Evolutionary conservation across 2,329 filamentous ascomycete species (phyloP), one percentile per base, ranked within the genome.

Genomic region (Aspergillus pseudotamarii): DNA sequence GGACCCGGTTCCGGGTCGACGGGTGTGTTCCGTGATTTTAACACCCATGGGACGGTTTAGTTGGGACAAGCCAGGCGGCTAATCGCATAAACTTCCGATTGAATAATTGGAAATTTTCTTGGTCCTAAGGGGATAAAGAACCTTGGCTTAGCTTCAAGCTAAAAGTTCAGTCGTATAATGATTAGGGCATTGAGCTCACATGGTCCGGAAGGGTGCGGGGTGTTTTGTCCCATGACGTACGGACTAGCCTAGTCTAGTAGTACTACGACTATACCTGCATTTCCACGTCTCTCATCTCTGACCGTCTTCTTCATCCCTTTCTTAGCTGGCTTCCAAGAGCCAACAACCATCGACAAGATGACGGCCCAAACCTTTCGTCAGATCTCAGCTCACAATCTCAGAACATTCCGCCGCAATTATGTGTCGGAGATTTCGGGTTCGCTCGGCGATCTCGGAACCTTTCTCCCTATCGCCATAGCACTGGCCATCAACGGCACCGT

Each of bases 381-480:
- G 51, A 73, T 75, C 57, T 70, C 72, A 51, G 51, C 65, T 12
- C 71, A 88, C 70, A 90, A 90, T 79, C 73, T 86, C 65, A 74
- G 79, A 28, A 88, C 85, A 14, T 78, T 91, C 63, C 82, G 79
- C 64, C 75, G 73, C 26, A 82, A 85, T 57, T 86, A 88, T 66
- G 79, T 91, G 19, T 78, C 90, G 56, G 94, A 98, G 80, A 87
- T 98, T 59, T 96, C 94, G 1, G 94, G 94, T 58, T 91, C 94
- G 0, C 85, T 93, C 2, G 94, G 94, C 66, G 94, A 97, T 75
- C 84, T 97, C 48, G 94, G 94, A 66, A 97, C 94, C 3, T 86
- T 97, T 34, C 86, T 97, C 12, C 94, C 94, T 55, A 87, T 97
- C 60, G 91, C 95, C 83, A 92, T 96, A 46, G 92, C 94, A 2